Conservation (phyloP, 768 basidiomycete genomes). For the Hortiboletus campestris region DNA sequence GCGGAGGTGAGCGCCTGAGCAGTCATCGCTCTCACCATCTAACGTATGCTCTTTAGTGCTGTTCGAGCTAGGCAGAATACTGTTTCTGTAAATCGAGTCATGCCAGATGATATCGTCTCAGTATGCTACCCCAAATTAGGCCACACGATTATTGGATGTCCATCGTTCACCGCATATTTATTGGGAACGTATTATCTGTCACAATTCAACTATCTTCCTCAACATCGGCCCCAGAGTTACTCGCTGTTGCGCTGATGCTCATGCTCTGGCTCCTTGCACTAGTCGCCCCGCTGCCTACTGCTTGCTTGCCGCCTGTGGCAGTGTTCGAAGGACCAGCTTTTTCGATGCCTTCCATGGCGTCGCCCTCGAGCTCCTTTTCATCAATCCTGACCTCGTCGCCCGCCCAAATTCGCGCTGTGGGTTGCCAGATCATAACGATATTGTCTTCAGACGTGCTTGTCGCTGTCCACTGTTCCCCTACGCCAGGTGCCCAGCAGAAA, state of each 20-base stretch:
- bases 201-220: conserved; percentile 29
- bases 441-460: conserved; percentile 95
- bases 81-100: conserved; percentile 55
- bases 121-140: background rate
- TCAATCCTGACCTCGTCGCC: conserved; percentile 85
- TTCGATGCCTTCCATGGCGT: conserved; percentile 77
- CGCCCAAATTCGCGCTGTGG: conserved; percentile 91
- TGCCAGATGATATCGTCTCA: background rate
- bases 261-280: conserved; percentile 58
- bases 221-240: conserved; percentile 51
- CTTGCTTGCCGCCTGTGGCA: conserved; percentile 17
- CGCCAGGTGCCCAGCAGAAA: conserved; percentile 91
- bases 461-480: conserved; percentile 80
- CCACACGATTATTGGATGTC: conserved; percentile 5
- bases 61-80: conserved; percentile 65
- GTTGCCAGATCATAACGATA: conserved; percentile 96
- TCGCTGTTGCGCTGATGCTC: conserved; percentile 53
- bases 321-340: conserved; percentile 23
- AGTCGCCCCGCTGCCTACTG: conserved; percentile 30
- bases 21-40: background rate
- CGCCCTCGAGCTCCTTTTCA: conserved; percentile 80
- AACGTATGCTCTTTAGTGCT: conserved; percentile 46
- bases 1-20: conserved; percentile 63
- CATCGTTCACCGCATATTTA: conserved; percentile 12
- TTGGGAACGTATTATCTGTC: conserved; percentile 5